These are phyloP conservation scores for Russula earlei DNA, from an alignment of 768 basidiomycete species.

Conservation along the genomic window DNA sequence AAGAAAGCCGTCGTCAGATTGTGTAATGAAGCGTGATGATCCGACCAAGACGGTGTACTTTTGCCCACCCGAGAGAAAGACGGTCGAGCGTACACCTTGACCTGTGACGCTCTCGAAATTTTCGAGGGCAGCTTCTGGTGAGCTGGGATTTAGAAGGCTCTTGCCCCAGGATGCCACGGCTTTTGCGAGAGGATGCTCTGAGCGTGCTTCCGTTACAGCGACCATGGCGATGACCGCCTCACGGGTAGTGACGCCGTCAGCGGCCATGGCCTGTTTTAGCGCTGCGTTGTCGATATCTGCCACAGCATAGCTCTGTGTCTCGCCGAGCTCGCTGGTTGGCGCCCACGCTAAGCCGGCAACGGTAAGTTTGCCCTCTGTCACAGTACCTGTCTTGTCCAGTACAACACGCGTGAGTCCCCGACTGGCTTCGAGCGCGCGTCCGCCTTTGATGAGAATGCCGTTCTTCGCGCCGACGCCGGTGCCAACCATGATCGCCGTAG, in stretches of 20 bases:
- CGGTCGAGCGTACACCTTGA: constrained; percentile 69
- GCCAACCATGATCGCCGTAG: constrained; percentile 99
- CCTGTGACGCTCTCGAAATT: constrained; percentile 86
- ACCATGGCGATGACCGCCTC: constrained; percentile 70
- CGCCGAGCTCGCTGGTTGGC: constrained; percentile 28
- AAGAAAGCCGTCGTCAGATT: constrained; percentile 41
- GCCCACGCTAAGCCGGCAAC: constrained; percentile 77
- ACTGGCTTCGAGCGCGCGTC: constrained; percentile 87
- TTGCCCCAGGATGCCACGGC: constrained; percentile 82
- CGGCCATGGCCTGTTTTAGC: constrained; percentile 30
- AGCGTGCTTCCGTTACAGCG: constrained; percentile 78
- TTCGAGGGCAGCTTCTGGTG: constrained; percentile 48
- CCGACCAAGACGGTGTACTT: constrained; percentile 61
- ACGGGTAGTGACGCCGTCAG: constrained; percentile 53
- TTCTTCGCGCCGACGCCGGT: constrained; percentile 96
- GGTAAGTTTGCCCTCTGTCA: constrained; percentile 88
- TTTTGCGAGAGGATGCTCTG: constrained; percentile 94
- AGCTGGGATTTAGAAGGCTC: constrained; percentile 39
- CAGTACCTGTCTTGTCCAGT: constrained; percentile 95
- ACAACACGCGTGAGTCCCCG: constrained; percentile 72
- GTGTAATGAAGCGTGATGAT: constrained; percentile 59
- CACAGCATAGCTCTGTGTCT: constrained; percentile 17
- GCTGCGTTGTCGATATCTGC: constrained; percentile 17
- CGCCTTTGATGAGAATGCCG: constrained; percentile 97
- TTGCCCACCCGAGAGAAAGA: constrained; percentile 40